Conservation (phyloP, 1,139 yeast genomes). For the Debaryomycetaceae sp. region DNA sequence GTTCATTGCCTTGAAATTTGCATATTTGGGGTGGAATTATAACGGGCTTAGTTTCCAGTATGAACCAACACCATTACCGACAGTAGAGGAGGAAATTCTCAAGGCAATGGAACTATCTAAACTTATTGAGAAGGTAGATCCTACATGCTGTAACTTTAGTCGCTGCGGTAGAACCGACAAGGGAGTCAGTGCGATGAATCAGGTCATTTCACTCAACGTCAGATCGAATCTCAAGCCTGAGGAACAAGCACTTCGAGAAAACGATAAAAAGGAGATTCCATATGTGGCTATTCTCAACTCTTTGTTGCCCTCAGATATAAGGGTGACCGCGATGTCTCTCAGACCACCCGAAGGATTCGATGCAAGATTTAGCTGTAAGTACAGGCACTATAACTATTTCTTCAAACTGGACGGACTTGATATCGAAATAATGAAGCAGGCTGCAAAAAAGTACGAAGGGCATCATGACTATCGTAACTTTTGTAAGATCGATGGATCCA, state of each 20-base stretch:
- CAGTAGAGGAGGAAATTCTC: slow-evolving; percentile 77
- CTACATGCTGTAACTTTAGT: slow-evolving; percentile 67
- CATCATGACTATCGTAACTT: slow-evolving; percentile 90
- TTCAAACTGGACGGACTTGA: slow-evolving; percentile 58
- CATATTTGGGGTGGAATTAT: slow-evolving; percentile 91
- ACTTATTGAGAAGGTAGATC: slow-evolving; percentile 59
- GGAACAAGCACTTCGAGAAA: slow-evolving; percentile 54
- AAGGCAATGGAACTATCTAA: slow-evolving; percentile 67
- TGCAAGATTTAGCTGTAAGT: slow-evolving; percentile 85
- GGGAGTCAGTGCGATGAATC: slow-evolving; percentile 97
- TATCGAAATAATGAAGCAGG: slow-evolving; percentile 62
- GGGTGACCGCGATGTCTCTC: slow-evolving; percentile 77
- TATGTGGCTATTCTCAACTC: slow-evolving; percentile 75
- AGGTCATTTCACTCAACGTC: slow-evolving; percentile 77
- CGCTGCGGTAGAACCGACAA: slow-evolving; percentile 96
- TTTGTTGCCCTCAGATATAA: slow-evolving; percentile 73
- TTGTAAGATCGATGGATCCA: slow-evolving; percentile 91
- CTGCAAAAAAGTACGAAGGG: slow-evolving; percentile 66
- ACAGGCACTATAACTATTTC: slow-evolving; percentile 81
- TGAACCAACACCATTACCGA: slow-evolving; percentile 73
- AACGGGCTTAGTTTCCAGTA: slow-evolving; percentile 84
- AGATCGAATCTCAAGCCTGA: slow-evolving; percentile 59
- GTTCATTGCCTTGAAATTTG: slow-evolving; percentile 74
- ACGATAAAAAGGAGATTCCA: slow-evolving; percentile 69
- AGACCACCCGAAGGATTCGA: slow-evolving; percentile 82